A percentile compares a stretch with the other conserved stretches of the same genome.
phyloP scores from a whole-genome alignment of 768 basidiomycete species.

The Tricholoma terreum region DNA sequence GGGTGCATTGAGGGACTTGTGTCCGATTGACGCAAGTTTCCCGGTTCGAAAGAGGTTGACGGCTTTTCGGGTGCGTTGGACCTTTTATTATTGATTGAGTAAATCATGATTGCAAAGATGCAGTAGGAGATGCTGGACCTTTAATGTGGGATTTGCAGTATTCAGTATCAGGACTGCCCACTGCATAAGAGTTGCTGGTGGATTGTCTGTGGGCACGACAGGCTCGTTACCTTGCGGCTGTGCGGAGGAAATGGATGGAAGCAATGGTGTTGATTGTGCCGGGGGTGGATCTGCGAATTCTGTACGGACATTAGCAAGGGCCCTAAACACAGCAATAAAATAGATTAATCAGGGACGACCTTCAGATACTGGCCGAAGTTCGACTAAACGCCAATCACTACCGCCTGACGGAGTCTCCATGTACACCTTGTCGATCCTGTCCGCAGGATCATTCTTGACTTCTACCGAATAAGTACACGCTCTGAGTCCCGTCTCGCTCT shows the following conservation, averaged over 20 bases:
- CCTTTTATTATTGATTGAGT: conserved; percentile 33
- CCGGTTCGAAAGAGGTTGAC: conserved; percentile 69
- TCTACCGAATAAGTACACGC: conserved; percentile 68
- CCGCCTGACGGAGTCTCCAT: conserved; percentile 56
- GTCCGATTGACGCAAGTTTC: conserved; percentile 62
- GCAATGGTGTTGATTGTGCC: conserved; percentile 15
- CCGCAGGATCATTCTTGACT: conserved; percentile 37
- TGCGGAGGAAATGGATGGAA: conserved; percentile 4
- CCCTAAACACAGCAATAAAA: not conserved
- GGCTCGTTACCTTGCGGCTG: conserved; percentile 33
- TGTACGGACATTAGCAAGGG: conserved; percentile 9
- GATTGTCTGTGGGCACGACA: conserved; percentile 43
- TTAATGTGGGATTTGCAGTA: conserved; percentile 64
- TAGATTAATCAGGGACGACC: conserved; percentile 38
- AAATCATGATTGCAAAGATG: not conserved
- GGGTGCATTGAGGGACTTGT: conserved; percentile 47
- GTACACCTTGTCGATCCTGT: conserved; percentile 48
- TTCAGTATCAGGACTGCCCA: conserved; percentile 80
- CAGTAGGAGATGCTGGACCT: conserved; percentile 32
- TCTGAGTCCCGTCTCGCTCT: conserved; percentile 64
- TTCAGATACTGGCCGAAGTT: conserved; percentile 71
- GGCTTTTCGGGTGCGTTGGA: conserved; percentile 66
- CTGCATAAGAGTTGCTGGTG: conserved; percentile 69
- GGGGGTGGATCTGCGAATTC: conserved; percentile 67
- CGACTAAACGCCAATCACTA: conserved; percentile 60